A percentile compares a stretch with the other conserved stretches of the same genome.
Conservation (phyloP, 78 protist genomes). For the Tieghemostelium lacteum region DNA sequence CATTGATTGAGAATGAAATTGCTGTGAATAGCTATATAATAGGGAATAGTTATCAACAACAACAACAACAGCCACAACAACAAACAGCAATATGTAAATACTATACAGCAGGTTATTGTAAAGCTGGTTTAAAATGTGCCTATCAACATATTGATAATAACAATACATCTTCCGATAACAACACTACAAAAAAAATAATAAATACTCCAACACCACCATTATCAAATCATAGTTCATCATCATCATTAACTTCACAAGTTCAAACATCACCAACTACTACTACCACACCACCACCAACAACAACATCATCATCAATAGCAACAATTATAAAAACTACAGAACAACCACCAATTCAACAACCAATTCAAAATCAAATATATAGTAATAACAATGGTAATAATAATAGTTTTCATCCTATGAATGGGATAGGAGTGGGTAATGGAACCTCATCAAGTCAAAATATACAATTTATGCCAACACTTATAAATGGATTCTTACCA, state of each 20-base stretch:
- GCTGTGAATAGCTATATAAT: neutral
- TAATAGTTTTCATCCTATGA: no score
- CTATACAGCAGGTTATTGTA: slow-evolving; percentile 20
- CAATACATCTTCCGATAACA: neutral
- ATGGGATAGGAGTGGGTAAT: no score
- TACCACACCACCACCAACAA: neutral
- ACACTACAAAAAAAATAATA: neutral
- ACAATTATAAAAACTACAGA: neutral
- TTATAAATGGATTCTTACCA: no score
- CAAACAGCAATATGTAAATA: slow-evolving; percentile 15
- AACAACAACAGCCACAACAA: slow-evolving; percentile 17
- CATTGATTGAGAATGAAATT: neutral
- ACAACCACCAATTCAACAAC: neutral
- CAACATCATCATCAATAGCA: neutral
- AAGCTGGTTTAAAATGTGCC: slow-evolving; percentile 36
- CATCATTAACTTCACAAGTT: neutral
- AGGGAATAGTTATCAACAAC: neutral
- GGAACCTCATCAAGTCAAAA: no score
- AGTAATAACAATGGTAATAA: no score
- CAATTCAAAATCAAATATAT: neutral
- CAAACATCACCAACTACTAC: neutral
- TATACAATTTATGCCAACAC: no score
- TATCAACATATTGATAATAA: slow-evolving; percentile 3
- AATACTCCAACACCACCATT: neutral
- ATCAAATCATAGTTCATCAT: neutral